Conservation (phyloP, 805 yeast species). For the Komagataella populi region DNA sequence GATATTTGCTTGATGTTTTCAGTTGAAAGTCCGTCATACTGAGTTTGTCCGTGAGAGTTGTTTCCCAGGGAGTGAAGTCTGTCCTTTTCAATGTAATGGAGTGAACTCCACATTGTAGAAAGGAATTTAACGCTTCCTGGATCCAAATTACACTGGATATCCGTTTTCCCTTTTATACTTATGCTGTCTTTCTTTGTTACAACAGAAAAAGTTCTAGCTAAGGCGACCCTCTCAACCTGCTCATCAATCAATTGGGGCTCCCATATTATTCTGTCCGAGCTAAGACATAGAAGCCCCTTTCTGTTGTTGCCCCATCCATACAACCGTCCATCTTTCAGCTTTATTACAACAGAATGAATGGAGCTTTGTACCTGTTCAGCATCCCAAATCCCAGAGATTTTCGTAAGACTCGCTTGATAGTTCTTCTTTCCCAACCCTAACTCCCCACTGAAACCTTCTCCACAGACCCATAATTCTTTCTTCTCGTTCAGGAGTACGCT, state of each 20-base stretch:
- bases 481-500: constrained; percentile 31
- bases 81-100: constrained; percentile 30
- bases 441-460: constrained; percentile 64
- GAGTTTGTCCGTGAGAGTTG: constrained; percentile 60
- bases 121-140: neutral
- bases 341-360: constrained; percentile 29
- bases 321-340: constrained; percentile 25
- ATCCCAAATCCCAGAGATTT: neutral
- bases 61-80: constrained; percentile 49
- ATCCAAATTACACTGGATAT: constrained; percentile 10
- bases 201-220: constrained; percentile 52
- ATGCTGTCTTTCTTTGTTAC: constrained; percentile 10
- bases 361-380: constrained; percentile 19
- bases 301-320: constrained; percentile 62
- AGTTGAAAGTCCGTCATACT: constrained; percentile 8
- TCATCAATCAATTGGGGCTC: constrained; percentile 2
- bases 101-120: constrained; percentile 62
- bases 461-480: constrained; percentile 36
- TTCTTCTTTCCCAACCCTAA: constrained; percentile 35
- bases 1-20: constrained; percentile 13
- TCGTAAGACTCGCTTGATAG: constrained; percentile 5
- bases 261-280: neutral
- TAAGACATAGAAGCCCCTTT: constrained; percentile 35
- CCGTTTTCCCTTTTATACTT: constrained; percentile 17
- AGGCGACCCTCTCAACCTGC: constrained; percentile 9